phyloP scores from a whole-genome alignment of 2,329 filamentous ascomycete genomes.

The Sclerotiophoma versabilis region DNA sequence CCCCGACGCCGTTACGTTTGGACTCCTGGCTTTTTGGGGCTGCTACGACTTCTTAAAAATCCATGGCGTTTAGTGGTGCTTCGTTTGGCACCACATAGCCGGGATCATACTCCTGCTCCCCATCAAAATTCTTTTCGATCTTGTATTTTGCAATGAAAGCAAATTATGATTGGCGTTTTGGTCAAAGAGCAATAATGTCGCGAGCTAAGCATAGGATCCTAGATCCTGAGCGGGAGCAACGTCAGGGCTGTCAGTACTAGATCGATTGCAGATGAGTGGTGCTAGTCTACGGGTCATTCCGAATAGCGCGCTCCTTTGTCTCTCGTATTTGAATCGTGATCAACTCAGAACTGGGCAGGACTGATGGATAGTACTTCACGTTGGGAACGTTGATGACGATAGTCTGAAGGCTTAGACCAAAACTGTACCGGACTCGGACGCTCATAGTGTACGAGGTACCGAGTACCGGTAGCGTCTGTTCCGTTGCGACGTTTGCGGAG shows the following conservation, averaged over 20 bases:
- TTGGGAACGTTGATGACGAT: constrained; percentile 11
- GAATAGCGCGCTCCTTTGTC: constrained; percentile 1
- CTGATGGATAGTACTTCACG: not conserved
- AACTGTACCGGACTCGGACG: not conserved
- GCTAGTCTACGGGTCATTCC: constrained; percentile 11
- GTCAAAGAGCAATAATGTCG: not conserved
- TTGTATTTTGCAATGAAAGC: not conserved
- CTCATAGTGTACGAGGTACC: not conserved
- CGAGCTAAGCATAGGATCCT: not conserved
- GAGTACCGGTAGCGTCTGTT: not conserved
- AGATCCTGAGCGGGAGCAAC: constrained; percentile 12
- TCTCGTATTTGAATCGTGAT: not conserved
- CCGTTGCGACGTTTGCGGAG: constrained; percentile 15
- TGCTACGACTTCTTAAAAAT: constrained; percentile 1
- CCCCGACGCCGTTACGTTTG: constrained; percentile 5
- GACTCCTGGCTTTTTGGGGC: constrained; percentile 2
- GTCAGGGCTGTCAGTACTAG: constrained; percentile 4
- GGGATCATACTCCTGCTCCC: constrained; percentile 1
- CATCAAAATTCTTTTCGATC: not conserved
- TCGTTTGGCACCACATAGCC: constrained; percentile 1
- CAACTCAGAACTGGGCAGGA: not conserved
- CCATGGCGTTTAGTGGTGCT: not conserved
- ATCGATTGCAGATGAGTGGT: constrained; percentile 1
- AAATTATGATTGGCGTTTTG: not conserved
- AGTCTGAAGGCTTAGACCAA: not conserved